Base-by-base conservation (phyloP, 2,329 filamentous ascomycete genomes). In the Hypoxylon sp. region DNA sequence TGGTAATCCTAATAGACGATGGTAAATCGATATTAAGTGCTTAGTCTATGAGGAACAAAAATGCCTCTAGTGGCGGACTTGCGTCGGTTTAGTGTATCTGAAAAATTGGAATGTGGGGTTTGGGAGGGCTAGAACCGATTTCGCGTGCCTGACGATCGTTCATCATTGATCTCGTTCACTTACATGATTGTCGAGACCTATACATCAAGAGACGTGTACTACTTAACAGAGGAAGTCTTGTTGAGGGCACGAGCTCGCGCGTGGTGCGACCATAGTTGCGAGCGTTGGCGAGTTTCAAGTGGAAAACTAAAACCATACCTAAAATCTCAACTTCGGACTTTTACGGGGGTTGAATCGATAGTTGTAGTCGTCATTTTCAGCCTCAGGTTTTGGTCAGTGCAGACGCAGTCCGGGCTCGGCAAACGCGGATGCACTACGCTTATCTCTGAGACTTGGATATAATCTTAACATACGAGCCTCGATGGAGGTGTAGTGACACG, bases 401-500 rank as follows among this genome's bases (percentile, higher is more conserved):
- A 13, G 46, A 61, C 40, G 61, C 31, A 56, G 55, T 51, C 46
- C 25, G 33, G 20, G 55, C 51, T 61, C 66, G 68, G 68, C 33
- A 65, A 68, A 46, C 22, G 58, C 70, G 70, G 70, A 53, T 68
- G 40, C 40, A 13, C 31, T 50, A 60, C 59, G 64, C 54, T 44
- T 64, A 60, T 61, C 42, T 51, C 46, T 61, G 31, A 10, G 50
- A 64, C 37, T 13, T 56, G 3, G 50, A 66, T 59, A 66, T 59
- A 68, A 72, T 72, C 25, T 70, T 50, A 72, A 61, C 63, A 67
- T 72, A 70, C 70, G 68, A 70, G 68, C 25, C 37, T 68, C 30
- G 30, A 68, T 56, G 65, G 62, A 66, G 64, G 62, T 61, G 55
- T 42, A 53, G 68, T 64, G 49, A 54, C 65, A 67, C 65, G 68